phyloP scores from a whole-genome alignment of 1,284 basidiomycete species.

The Golubevia pallescens region DNA sequence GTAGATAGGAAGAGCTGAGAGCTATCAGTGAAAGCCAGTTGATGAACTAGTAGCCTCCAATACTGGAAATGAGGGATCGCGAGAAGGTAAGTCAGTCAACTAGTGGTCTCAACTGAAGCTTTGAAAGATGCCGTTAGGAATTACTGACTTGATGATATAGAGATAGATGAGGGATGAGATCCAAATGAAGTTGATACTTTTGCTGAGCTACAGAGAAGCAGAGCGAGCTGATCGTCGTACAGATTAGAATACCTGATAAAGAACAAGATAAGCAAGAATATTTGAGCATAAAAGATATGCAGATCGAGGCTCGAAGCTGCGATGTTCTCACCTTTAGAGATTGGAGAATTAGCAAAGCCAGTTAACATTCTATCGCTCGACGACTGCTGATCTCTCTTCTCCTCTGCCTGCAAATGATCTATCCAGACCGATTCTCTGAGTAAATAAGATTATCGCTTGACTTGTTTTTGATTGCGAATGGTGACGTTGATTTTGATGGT shows the following conservation, averaged over 20 bases:
- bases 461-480: too few relatives aligned
- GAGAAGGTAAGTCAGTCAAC: conserved; percentile 7
- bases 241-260: conserved; percentile 16
- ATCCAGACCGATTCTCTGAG: too few relatives aligned
- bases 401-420: too few relatives aligned
- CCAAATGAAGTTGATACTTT: conserved; percentile 25
- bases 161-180: conserved; percentile 71
- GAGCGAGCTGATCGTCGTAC: conserved; percentile 14
- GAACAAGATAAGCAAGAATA: neutral
- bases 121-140: conserved; percentile 1
- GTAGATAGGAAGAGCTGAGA: conserved; percentile 82
- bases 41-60: conserved; percentile 80
- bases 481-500: too few relatives aligned
- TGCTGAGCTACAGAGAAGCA: conserved; percentile 21
- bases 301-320: neutral
- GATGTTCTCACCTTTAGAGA: conserved; percentile 20
- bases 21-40: conserved; percentile 80
- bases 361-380: conserved; percentile 16
- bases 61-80: conserved; percentile 69
- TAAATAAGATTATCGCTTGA: too few relatives aligned
- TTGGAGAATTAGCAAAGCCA: conserved; percentile 27
- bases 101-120: neutral
- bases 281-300: neutral
- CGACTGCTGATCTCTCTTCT: too few relatives aligned
- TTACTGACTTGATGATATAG: conserved; percentile 72